These are phyloP conservation scores for Boechera stricta DNA, from an alignment of 345 rosid species.

Conservation along the genomic window DNA sequence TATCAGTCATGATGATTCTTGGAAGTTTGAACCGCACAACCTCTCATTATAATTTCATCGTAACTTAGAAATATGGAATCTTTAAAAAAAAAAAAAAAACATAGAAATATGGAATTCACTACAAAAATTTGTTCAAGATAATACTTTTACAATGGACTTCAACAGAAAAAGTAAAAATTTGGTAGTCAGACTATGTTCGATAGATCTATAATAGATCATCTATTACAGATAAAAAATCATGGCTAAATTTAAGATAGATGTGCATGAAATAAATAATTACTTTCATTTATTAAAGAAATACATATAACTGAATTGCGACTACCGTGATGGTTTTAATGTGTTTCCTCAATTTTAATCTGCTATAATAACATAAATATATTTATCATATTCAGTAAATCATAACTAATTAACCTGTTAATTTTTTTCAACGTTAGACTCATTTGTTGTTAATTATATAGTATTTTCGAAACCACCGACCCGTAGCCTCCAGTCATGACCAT, in stretches of 20 bases:
- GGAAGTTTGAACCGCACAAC: neutral
- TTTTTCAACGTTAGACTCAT: neutral
- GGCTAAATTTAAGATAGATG: neutral
- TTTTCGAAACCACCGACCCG: slow-evolving; percentile 7
- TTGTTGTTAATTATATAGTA: neutral
- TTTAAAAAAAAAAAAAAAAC: neutral
- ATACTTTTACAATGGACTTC: neutral
- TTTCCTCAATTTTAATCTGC: neutral
- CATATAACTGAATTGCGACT: neutral
- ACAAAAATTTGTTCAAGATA: neutral
- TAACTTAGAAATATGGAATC: slow-evolving; percentile 7
- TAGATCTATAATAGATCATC: neutral
- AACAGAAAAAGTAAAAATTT: neutral
- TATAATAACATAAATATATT: too few species aligned
- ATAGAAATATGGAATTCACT: too few species aligned
- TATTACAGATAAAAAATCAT: neutral
- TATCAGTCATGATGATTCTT: neutral
- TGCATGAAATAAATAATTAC: too few species aligned
- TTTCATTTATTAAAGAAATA: neutral
- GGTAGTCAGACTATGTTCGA: neutral
- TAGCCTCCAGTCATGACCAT: slow-evolving; percentile 5
- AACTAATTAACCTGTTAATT: neutral
- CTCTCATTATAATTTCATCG: neutral
- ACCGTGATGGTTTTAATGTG: neutral
- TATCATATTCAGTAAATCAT: neutral